Evolutionary conservation across 768 basidiomycete species (phyloP), one percentile per base, ranked within the genome.

Genomic region (Termitomyces sp.): DNA sequence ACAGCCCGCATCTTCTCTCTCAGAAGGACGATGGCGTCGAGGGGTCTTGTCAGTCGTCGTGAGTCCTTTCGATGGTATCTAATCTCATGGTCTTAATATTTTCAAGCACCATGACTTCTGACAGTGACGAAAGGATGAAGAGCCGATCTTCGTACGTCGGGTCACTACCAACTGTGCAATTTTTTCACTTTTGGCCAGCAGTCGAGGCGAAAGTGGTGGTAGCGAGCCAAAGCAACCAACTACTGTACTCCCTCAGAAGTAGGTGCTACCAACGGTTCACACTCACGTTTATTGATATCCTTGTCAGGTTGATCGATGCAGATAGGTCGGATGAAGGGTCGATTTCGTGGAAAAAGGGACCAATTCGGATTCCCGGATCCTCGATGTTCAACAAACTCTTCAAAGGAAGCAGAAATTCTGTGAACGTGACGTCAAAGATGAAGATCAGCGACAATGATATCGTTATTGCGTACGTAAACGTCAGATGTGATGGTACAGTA

Each of bases 391-490:
- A 32, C n/a, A 50, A 56, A 35, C 46, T 61, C 44, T 61, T 61
- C 38, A 61, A 50, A 32, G 60, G 40, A 40, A 33, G 33, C 35
- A 58, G 35, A 28, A 38, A 33, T 11, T 58, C 57, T 18, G 15
- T 16, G 16, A 28, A 24, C 22, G 36, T 39, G 24, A n/a, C 53
- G 16, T 24, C 50, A 15, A 58, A 49, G 28, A 24, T 28, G 7
- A 46, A 59, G 8, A 28, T 55, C 16, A 42, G 20, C 33, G 59
- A 56, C 4, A 51, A 57, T 20, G 60, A 61, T 46, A 38, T 63
- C 35, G 38, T 63, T 11, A 60, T 63, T 46, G 59, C 59, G 63
- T 63, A 53, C 7, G 59, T 63, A 15, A 11, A 18, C 16, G 18
- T 20, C 13, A 20, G 28, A n/a, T 8, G 28, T 24, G 40, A n/a